These are phyloP conservation scores for Canavalia ensiformis DNA, from an alignment of 306 rosid genomes.

Conservation along the genomic window DNA sequence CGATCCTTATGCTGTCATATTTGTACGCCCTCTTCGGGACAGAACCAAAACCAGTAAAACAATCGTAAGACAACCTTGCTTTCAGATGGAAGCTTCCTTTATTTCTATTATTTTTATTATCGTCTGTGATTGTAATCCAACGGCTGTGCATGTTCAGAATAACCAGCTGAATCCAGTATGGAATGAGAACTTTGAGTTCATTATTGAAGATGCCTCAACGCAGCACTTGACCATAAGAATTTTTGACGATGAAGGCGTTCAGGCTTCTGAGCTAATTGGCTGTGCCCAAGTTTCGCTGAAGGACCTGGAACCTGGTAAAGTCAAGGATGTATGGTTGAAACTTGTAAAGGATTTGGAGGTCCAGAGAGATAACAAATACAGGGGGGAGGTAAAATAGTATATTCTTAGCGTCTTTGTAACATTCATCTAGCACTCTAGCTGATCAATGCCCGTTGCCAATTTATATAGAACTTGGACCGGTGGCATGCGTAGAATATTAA, in stretches of 20 bases:
- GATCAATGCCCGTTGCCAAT: not conserved
- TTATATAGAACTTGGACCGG: not conserved
- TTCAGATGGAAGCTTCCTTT: conserved; percentile 15
- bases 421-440: conserved; percentile 7
- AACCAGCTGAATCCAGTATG: conserved; percentile 92
- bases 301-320: conserved; percentile 88
- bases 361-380: conserved; percentile 78
- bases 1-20: conserved; percentile 82
- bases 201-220: conserved; percentile 76
- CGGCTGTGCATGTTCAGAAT: conserved; percentile 59
- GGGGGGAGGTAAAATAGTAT: conserved; percentile 83
- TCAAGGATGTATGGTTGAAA: conserved; percentile 83
- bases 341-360: conserved; percentile 84
- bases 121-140: conserved; percentile 23
- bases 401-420: conserved; percentile 23
- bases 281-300: conserved; percentile 70
- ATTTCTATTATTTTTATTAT: conserved; percentile 2
- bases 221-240: conserved; percentile 88
- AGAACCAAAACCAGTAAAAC: conserved; percentile 78
- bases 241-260: conserved; percentile 89
- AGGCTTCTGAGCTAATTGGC: conserved; percentile 83
- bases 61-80: conserved; percentile 66
- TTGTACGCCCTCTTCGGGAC: conserved; percentile 85
- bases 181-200: conserved; percentile 92
- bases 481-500: not conserved